Base-by-base conservation (phyloP, 805 yeast species). In the Metschnikowia noctiluminum region DNA sequence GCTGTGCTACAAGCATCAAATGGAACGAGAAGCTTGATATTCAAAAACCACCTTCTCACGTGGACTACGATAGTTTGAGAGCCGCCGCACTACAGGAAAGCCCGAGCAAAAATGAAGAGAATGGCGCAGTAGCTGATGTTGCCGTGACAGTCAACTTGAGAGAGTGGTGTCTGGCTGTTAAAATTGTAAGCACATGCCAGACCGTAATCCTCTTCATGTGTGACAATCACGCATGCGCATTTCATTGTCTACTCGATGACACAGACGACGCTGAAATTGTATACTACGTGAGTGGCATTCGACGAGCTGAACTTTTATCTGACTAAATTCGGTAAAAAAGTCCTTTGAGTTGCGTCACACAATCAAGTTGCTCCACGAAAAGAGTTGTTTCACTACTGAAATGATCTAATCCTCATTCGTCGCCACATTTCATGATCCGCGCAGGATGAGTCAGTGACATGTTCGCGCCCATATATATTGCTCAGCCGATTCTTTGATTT, bases 131-230 rank as follows among this genome's bases (percentile, higher is more conserved):
- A 8, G 68, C 67, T 28, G 77, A 71, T 14, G 64, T 66, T 2
- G 80, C 73, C 36, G 75, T 85, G 2, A 66, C 73, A 28, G 78
- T 87, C 28, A 74, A 74, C 55, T 66, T 81, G 26, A 78, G 71
- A 56, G 89, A 85, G 61, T 87, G 92, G 92, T 81, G 74, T 57
- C 66, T 81, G 51, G 87, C 88, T 1, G 71, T 82, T 6, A 78
- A 71, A 58, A 71, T 87, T 35, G 80, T 84, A 42, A 82, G 81
- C 28, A 69, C 78, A 2, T 82, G 89, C 60, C 79, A 80, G 48
- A 80, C 81, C 7, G 79, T 84, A 43, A 76, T 84, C 8, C 61
- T 87, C 38, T 76, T 84, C 32, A 69, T 87, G 27, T 73, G 82
- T 8, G 77, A 81, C 21, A 70, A 74, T 38, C 80, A 80, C 47